Evolutionary conservation across 2,329 filamentous ascomycete genomes (phyloP).

Genomic region (Calonectria naviculata): DNA sequence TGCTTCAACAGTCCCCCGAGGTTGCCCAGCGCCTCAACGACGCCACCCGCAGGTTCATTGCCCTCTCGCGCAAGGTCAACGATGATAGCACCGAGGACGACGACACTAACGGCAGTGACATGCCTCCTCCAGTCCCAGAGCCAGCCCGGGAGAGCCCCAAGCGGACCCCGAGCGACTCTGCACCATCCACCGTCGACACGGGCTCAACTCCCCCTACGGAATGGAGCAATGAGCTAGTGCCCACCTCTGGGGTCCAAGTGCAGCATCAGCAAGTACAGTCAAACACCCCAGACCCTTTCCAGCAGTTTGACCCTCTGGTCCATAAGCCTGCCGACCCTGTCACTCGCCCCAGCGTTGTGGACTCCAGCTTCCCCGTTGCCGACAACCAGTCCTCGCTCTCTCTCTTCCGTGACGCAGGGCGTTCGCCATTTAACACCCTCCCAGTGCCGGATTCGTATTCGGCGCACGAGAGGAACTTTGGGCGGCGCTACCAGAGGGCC

Average conservation of each 20-base stretch:
- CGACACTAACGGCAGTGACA: not conserved
- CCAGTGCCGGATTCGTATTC: slow-evolving; percentile 66
- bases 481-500: slow-evolving; percentile 75
- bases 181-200: slow-evolving; percentile 2
- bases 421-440: slow-evolving; percentile 48
- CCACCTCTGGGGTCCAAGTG: slow-evolving; percentile 7
- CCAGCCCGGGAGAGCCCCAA: not conserved
- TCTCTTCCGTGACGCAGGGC: slow-evolving; percentile 21
- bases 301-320: not conserved
- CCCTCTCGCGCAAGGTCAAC: slow-evolving; percentile 60
- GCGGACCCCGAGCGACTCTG: slow-evolving; percentile 1
- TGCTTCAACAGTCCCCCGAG: slow-evolving; percentile 66
- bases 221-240: slow-evolving; percentile 2
- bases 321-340: slow-evolving; percentile 58
- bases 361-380: slow-evolving; percentile 63
- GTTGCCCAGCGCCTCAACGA: slow-evolving; percentile 67
- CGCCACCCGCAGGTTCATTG: slow-evolving; percentile 68
- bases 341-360: slow-evolving; percentile 61
- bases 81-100: slow-evolving; percentile 41
- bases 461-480: slow-evolving; percentile 74
- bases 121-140: not conserved
- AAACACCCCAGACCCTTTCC: not conserved
- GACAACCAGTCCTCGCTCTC: slow-evolving; percentile 32
- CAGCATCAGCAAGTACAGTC: not conserved
- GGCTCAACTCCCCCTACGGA: slow-evolving; percentile 12